Percentiles rank a stretch among this genome's conserved stretches.
Conservation (phyloP, 2,329 filamentous ascomycete species). For the Pseudocercospora crystallina region DNA sequence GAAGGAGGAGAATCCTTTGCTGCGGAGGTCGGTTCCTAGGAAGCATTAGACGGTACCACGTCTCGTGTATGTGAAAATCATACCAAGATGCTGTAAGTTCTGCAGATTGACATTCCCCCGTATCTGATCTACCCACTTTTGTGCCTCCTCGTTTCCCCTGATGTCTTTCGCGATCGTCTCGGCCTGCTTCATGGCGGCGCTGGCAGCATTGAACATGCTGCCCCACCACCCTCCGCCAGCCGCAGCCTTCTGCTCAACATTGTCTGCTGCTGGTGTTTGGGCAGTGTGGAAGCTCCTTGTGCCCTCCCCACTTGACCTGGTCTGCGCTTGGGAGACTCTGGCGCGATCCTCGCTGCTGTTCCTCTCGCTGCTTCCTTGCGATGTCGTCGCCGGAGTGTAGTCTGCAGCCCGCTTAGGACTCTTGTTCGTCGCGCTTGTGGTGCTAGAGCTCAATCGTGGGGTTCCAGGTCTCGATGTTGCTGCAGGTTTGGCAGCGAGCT, state of each 20-base stretch:
- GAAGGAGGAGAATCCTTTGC: conserved; percentile 88
- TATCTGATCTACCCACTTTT: conserved; percentile 93
- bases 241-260: conserved; percentile 41
- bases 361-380: conserved; percentile 51
- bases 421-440: conserved; percentile 40
- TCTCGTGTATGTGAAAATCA: conserved; percentile 26
- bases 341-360: conserved; percentile 63
- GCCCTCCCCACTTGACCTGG: conserved; percentile 77
- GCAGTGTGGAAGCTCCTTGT: conserved; percentile 68
- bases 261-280: conserved; percentile 65
- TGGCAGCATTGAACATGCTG: conserved; percentile 77
- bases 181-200: conserved; percentile 84
- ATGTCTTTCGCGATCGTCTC: conserved; percentile 93
- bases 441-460: conserved; percentile 62
- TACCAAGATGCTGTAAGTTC: conserved; percentile 73
- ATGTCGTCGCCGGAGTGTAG: conserved; percentile 51
- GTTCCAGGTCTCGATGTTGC: conserved; percentile 76
- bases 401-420: conserved; percentile 34
- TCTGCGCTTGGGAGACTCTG: conserved; percentile 33
- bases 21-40: conserved; percentile 79
- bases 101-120: conserved; percentile 73
- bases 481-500: conserved; percentile 67
- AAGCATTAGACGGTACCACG: conserved; percentile 14
- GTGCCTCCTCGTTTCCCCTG: conserved; percentile 92
- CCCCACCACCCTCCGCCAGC: conserved; percentile 79